Conservation (phyloP, 495 filamentous ascomycete genomes). For the Hypoxylon cercidicola region DNA sequence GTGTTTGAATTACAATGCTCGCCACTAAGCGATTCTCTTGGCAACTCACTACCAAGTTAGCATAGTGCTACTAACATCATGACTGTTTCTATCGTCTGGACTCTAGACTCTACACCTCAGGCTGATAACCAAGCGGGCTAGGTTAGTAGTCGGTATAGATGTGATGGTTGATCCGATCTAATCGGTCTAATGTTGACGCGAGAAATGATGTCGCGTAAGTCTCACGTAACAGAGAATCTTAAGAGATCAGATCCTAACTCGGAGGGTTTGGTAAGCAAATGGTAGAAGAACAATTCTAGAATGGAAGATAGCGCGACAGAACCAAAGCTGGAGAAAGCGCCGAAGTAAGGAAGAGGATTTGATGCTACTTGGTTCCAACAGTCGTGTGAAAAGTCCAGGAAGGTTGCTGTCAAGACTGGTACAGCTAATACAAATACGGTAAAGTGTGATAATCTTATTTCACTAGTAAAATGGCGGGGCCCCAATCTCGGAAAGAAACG, state of each 20-base stretch:
- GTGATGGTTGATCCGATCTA: constrained; percentile 2
- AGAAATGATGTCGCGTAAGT: constrained; percentile 27
- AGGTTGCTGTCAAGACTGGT: too few relatives aligned
- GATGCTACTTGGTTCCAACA: constrained; percentile 2
- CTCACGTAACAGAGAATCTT: constrained; percentile 20
- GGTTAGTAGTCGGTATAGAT: background rate
- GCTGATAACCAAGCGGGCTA: too few relatives aligned
- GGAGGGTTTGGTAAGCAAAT: constrained; percentile 1
- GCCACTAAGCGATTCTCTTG: constrained; percentile 2
- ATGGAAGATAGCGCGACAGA: constrained; percentile 11
- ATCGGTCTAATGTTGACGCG: constrained; percentile 1
- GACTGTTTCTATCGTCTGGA: background rate
- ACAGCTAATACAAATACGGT: background rate
- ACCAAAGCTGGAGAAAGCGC: constrained; percentile 19
- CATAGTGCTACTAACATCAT: constrained; percentile 8
- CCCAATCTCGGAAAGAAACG: constrained; percentile 9
- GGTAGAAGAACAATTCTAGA: constrained; percentile 33
- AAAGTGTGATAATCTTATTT: background rate
- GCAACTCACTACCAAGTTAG: background rate
- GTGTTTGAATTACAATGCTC: background rate
- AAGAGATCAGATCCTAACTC: constrained; percentile 21
- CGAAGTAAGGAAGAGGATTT: constrained; percentile 8
- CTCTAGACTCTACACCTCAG: too few relatives aligned
- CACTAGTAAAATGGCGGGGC: constrained; percentile 14
- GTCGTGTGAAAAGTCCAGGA: constrained; percentile 9